These are phyloP conservation scores for Fusarium paranaense DNA, from an alignment of 2,329 filamentous ascomycete genomes.

Conservation along the genomic window DNA sequence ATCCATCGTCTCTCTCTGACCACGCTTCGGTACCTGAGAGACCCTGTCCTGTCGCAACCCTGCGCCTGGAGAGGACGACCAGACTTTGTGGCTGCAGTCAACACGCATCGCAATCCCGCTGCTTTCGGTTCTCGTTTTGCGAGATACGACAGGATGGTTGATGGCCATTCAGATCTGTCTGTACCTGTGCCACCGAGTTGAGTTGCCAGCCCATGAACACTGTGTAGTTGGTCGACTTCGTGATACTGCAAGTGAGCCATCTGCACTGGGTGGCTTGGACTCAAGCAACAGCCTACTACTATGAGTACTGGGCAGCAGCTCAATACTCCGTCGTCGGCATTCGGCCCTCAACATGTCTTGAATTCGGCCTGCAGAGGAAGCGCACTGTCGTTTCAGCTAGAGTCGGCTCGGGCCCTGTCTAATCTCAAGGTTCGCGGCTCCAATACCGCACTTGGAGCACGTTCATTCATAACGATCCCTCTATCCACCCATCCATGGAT, in stretches of 20 bases:
- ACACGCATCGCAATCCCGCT: slow-evolving; percentile 1
- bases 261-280: neutral
- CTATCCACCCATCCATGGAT: neutral
- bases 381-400: slow-evolving; percentile 25
- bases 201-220: neutral
- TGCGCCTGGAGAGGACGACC: neutral
- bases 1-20: slow-evolving; percentile 9
- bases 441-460: neutral
- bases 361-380: neutral
- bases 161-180: neutral
- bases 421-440: slow-evolving; percentile 2
- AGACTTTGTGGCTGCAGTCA: slow-evolving; percentile 6
- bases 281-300: neutral
- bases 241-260: neutral
- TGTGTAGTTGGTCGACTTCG: neutral
- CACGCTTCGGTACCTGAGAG: slow-evolving; percentile 16
- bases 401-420: slow-evolving; percentile 10
- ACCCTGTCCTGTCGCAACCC: slow-evolving; percentile 1
- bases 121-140: neutral
- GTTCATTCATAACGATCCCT: neutral
- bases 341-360: neutral
- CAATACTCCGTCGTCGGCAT: neutral
- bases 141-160: neutral
- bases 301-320: neutral
- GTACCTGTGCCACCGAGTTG: neutral